Evolutionary conservation across 1,284 basidiomycete genomes (phyloP), one percentile per base, ranked within the genome.

Genomic region (Tetrapyrgos nigripes): DNA sequence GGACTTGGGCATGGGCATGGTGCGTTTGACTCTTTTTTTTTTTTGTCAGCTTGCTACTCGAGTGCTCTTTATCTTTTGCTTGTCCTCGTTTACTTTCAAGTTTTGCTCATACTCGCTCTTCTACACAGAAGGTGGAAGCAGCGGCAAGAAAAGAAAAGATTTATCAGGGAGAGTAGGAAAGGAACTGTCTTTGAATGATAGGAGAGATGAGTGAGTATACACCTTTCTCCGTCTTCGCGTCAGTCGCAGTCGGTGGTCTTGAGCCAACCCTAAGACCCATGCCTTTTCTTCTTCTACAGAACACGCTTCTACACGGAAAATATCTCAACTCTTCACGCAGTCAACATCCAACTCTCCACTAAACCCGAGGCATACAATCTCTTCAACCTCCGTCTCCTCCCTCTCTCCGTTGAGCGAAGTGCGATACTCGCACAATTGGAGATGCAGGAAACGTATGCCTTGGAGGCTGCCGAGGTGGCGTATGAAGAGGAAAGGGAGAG

Each of bases 181-280:
- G 69, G 88, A 92, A 65, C 82, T 40, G 37, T n/a, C n/a, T n/a
- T 17, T 89, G 75, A 80, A 71, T 66, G 88, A 92, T 70, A 79
- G 88, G 58, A 79, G 87, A 65, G 88, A 91, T 68, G 88, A 91
- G 89, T 91, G 70, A 70, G 88, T 82, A n/a, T n/a, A n/a, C n/a
- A n/a, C n/a, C n/a, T n/a, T n/a, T n/a, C n/a, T 4, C 45, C 27
- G 50, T 59, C 45, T 65, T 56, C 59, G 53, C 8, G 9, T 9
- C 5, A 5, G 13, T 27, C 21, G 21, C 45, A 14, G 21, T 13
- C 14, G n/a, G n/a, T 35, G 10, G 13, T 28, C 6, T 28, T 17
- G n/a, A 6, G 40, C 24, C 3, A 57, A 23, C 17, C 6, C 21
- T 46, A 47, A 35, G 58, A 59, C 46, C 49, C 26, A 37, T 58